Evolutionary conservation across 177 flowering plant genomes (phyloP).

Genomic region (Vitis hybrid): DNA sequence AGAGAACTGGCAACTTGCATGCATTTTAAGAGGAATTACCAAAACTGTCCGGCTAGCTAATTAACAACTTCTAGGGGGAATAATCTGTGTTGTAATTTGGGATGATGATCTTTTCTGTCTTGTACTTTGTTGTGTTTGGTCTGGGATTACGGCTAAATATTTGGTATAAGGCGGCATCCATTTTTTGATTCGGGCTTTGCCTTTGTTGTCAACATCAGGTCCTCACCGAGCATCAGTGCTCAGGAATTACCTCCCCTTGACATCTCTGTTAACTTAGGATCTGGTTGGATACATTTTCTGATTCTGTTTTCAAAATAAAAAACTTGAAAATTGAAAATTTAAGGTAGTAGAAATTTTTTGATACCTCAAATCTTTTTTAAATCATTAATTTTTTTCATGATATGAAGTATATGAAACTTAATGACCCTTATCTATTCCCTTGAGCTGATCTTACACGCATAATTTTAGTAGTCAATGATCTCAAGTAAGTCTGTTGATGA

Average conservation of each 20-base stretch:
- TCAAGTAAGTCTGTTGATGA: too few relatives aligned
- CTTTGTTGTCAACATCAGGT: neutral
- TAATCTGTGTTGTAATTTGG: neutral
- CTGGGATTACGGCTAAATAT: neutral
- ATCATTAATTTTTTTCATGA: too few relatives aligned
- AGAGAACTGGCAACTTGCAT: conserved; percentile 1
- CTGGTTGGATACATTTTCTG: too few relatives aligned
- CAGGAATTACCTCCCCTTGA: neutral
- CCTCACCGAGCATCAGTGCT: neutral
- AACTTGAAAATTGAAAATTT: too few relatives aligned
- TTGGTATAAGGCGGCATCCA: neutral
- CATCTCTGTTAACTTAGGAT: too few relatives aligned
- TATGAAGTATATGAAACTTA: too few relatives aligned
- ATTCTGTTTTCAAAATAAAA: too few relatives aligned
- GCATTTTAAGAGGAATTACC: neutral
- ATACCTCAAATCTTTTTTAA: too few relatives aligned
- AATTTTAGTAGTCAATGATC: too few relatives aligned
- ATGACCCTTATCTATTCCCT: too few relatives aligned
- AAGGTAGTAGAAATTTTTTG: too few relatives aligned
- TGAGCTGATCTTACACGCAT: too few relatives aligned
- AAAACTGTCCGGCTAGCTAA: neutral
- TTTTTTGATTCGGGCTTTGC: neutral
- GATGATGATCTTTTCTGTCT: neutral
- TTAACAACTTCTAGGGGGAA: neutral
- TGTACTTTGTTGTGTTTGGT: neutral